Base-by-base conservation (phyloP, 2,329 filamentous ascomycete genomes). In the Beauveria pseudobassiana region DNA sequence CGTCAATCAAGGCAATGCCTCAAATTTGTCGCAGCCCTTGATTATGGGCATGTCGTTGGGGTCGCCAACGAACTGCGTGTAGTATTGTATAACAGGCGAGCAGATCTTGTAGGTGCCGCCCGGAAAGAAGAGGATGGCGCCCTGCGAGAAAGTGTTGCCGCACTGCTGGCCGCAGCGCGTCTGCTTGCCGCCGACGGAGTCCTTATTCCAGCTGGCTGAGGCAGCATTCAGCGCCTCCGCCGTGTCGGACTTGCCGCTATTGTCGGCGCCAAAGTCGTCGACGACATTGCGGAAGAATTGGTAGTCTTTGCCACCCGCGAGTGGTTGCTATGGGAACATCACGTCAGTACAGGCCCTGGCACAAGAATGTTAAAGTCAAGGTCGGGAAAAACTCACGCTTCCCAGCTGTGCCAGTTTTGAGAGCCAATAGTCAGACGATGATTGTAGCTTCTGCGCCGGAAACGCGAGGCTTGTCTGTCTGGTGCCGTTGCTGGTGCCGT, bases 21-120 rank as follows among this genome's bases (percentile, higher is more conserved):
- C 77, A 79, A 87, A 87, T 49, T 70, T 73, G 1, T 79, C 63
- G 2, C 76, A 73, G 2, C 82, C 82, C 65, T 81, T 80, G 53
- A 87, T 76, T 3, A 78, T 78, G 12, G 87, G 76, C 64, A 82
- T 77, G 64, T 79, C 71, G 34, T 76, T 77, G 12, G 87, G 82
- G 73, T 92, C 87, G 54, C 89, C 89, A 24, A 91, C 80, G 65
- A 93, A 80, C 71, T 90, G 87, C 1, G 89, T 91, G 71, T 90
- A 90, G 74, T 86, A 87, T 69, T 87, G 84, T 51, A 88, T 74
- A 16, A 62, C 49, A 10, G 62, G 62, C 63, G 92, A 84, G 3
- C 89, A 87, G 63, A 78, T 80, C 3, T 82, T 67, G 69, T 90
- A 90, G 18, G 83, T 89, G 63, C 87, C 87, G 5, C 85, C 76